phyloP scores from a whole-genome alignment of 768 basidiomycete genomes.

The Filobasidium floriforme region DNA sequence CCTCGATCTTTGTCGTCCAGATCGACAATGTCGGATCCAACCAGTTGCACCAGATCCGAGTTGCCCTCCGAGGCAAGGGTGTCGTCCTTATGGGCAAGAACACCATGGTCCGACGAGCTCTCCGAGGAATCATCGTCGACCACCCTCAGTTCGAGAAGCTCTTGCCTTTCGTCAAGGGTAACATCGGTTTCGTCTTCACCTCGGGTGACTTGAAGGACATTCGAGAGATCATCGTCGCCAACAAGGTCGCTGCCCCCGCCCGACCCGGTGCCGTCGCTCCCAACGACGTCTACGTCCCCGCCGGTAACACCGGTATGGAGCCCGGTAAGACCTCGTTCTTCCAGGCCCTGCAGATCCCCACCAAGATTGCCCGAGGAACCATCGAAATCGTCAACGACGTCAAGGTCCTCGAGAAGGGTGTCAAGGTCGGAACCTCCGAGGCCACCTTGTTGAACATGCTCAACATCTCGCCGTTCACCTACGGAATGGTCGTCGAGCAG shows the following conservation, averaged over 20 bases:
- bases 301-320: conserved; percentile 99
- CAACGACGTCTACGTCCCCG: conserved; percentile 82
- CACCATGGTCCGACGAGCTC: conserved; percentile 99
- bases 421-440: conserved; percentile 92
- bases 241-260: conserved; percentile 97
- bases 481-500: conserved; percentile 97
- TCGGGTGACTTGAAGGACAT: conserved; percentile 83
- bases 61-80: conserved; percentile 88
- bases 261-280: conserved; percentile 96
- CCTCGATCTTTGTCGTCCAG: conserved; percentile 97
- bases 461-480: conserved; percentile 98
- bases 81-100: conserved; percentile 99
- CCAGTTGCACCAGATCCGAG: conserved; percentile 60
- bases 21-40: conserved; percentile 99
- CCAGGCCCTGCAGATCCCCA: conserved; percentile 98
- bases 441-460: conserved; percentile 99
- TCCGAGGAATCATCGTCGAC: conserved; percentile 82
- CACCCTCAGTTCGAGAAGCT: conserved; percentile 91
- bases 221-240: conserved; percentile 84
- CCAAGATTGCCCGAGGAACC: conserved; percentile 99
- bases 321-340: conserved; percentile 99
- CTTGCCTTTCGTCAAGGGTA: conserved; percentile 89
- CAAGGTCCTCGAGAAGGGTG: conserved; percentile 84
- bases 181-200: conserved; percentile 99
- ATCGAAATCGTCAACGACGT: conserved; percentile 98